phyloP scores from a whole-genome alignment of 2,329 filamentous ascomycete species.

The Diatrype stigma region DNA sequence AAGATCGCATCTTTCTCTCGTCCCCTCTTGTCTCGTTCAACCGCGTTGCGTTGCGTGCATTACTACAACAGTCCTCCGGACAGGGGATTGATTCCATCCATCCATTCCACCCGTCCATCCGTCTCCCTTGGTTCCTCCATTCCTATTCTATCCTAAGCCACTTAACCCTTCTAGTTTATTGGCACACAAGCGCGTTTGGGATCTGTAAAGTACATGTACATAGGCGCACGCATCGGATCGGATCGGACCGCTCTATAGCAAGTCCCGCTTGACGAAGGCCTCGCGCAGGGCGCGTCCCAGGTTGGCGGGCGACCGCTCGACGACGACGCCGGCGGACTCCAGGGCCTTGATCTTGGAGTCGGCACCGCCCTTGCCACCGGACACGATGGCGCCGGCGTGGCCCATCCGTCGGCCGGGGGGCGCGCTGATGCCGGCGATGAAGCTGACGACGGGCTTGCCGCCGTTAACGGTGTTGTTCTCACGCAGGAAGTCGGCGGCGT shows the following conservation, averaged over 20 bases:
- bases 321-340: constrained; percentile 87
- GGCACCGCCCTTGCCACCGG: constrained; percentile 94
- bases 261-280: constrained; percentile 92
- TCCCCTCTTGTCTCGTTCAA: not conserved
- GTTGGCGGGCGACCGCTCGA: constrained; percentile 88
- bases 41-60: not conserved
- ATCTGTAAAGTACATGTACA: constrained; percentile 13
- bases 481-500: constrained; percentile 94
- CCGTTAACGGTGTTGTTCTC: constrained; percentile 81
- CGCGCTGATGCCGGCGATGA: constrained; percentile 97
- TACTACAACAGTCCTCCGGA: too few species aligned
- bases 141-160: too few species aligned
- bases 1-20: not conserved
- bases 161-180: too few species aligned
- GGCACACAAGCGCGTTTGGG: too few species aligned
- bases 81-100: too few species aligned
- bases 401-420: constrained; percentile 97
- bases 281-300: constrained; percentile 92
- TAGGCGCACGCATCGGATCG: not conserved
- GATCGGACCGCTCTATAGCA: constrained; percentile 62
- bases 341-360: constrained; percentile 97
- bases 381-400: constrained; percentile 96
- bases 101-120: too few species aligned
- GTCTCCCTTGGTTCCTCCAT: too few species aligned
- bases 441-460: constrained; percentile 91